These are phyloP conservation scores for Onygenales sp. DNA, from an alignment of 2,329 filamentous ascomycete species.

Conservation along the genomic window DNA sequence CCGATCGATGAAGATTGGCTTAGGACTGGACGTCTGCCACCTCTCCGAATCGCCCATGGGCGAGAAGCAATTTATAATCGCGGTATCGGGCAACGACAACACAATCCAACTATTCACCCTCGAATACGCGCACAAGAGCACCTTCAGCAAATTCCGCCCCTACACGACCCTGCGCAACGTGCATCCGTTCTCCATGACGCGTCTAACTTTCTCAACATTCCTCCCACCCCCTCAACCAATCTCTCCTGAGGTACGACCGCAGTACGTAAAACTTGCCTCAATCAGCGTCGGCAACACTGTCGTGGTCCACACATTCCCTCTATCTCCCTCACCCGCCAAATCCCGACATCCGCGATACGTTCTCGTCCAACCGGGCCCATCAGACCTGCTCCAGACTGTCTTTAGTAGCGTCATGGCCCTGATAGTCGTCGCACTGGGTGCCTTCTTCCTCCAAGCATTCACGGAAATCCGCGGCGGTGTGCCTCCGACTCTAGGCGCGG, in stretches of 20 bases:
- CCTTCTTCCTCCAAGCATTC: slow-evolving; percentile 51
- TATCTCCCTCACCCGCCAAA: slow-evolving; percentile 39
- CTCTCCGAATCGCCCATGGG: slow-evolving; percentile 51
- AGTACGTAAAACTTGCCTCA: slow-evolving; percentile 68
- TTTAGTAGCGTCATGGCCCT: slow-evolving; percentile 49
- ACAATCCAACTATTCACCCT: slow-evolving; percentile 71
- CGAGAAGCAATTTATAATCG: slow-evolving; percentile 69
- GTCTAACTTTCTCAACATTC: slow-evolving; percentile 43
- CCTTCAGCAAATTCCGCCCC: slow-evolving; percentile 38
- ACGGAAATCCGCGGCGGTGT: slow-evolving; percentile 53
- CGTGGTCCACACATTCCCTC: slow-evolving; percentile 68
- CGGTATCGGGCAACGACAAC: slow-evolving; percentile 69
- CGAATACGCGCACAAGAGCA: slow-evolving; percentile 48
- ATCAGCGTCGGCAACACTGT: slow-evolving; percentile 72
- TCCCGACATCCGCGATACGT: slow-evolving; percentile 56
- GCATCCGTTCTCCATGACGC: slow-evolving; percentile 51
- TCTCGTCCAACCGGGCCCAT: slow-evolving; percentile 51
- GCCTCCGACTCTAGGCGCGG: slow-evolving; percentile 48
- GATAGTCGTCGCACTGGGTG: slow-evolving; percentile 53
- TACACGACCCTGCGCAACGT: slow-evolving; percentile 47
- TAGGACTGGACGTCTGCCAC: slow-evolving; percentile 66
- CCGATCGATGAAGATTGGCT: slow-evolving; percentile 60
- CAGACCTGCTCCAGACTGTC: slow-evolving; percentile 43
- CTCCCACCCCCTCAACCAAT: slow-evolving; percentile 41
- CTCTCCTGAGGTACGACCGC: slow-evolving; percentile 38